Conservation (phyloP, 2,329 filamentous ascomycete species). For the Parastagonospora avenae region DNA sequence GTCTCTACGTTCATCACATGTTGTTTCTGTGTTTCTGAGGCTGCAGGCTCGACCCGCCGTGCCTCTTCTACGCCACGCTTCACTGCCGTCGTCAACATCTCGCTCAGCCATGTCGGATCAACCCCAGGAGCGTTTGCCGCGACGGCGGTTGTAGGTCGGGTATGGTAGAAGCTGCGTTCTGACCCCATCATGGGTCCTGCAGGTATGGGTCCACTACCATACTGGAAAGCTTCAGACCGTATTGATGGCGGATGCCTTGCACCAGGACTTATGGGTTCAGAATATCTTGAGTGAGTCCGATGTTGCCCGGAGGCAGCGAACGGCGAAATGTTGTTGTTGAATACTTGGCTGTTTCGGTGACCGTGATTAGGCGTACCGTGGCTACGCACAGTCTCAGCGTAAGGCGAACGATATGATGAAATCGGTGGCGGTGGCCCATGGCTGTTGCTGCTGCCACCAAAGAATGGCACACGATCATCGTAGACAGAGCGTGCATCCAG, state of each 20-base stretch:
- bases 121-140: conserved; percentile 3
- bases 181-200: neutral
- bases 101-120: conserved; percentile 21
- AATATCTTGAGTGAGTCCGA: conserved; percentile 8
- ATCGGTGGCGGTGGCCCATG: conserved; percentile 7
- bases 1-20: neutral
- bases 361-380: conserved; percentile 4
- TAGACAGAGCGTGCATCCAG: conserved; percentile 7
- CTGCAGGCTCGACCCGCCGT: conserved; percentile 7
- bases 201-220: conserved; percentile 36
- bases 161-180: conserved; percentile 2
- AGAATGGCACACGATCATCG: conserved; percentile 21
- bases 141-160: neutral
- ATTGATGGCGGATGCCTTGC: conserved; percentile 6
- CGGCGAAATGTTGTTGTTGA: neutral
- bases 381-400: conserved; percentile 16
- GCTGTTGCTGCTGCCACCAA: neutral
- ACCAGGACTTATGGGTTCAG: conserved; percentile 14
- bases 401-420: conserved; percentile 15
- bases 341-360: neutral
- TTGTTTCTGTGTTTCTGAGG: neutral
- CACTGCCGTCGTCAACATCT: conserved; percentile 23
- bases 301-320: neutral
- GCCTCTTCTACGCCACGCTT: conserved; percentile 28
- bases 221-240: conserved; percentile 23